These are phyloP conservation scores for Botrytis squamosa DNA, from an alignment of 2,329 filamentous ascomycete species.

Conservation along the genomic window DNA sequence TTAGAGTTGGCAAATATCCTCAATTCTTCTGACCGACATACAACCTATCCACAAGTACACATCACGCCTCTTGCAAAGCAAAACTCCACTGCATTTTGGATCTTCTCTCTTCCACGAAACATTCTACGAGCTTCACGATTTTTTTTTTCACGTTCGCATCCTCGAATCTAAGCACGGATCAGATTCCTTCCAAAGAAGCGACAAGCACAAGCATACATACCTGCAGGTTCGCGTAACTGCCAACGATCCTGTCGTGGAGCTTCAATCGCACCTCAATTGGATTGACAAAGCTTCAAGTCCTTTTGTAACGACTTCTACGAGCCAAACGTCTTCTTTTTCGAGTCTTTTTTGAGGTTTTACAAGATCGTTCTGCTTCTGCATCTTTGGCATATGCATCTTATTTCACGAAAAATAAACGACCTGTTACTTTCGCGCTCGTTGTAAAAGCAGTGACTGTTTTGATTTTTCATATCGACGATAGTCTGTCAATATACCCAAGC, in stretches of 20 bases:
- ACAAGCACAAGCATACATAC: constrained; percentile 40
- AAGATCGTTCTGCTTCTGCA: constrained; percentile 30
- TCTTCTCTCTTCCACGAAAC: constrained; percentile 19
- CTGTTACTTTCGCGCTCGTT: constrained; percentile 29
- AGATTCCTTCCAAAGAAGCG: constrained; percentile 34
- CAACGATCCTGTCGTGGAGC: constrained; percentile 37
- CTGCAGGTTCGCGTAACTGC: constrained; percentile 40
- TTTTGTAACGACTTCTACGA: constrained; percentile 46
- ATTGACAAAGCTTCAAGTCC: constrained; percentile 35
- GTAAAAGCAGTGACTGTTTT: constrained; percentile 28
- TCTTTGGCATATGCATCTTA: constrained; percentile 33
- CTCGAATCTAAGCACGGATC: constrained; percentile 38
- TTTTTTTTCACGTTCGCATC: constrained; percentile 31
- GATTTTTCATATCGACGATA: constrained; percentile 18
- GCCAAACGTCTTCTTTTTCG: constrained; percentile 42
- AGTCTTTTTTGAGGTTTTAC: constrained; percentile 36
- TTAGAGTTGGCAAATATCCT: constrained; percentile 39
- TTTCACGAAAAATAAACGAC: constrained; percentile 36
- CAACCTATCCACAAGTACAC: constrained; percentile 24
- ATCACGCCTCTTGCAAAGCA: constrained; percentile 22
- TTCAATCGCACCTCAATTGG: constrained; percentile 40
- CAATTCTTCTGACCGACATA: constrained; percentile 31
- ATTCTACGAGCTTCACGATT: constrained; percentile 35
- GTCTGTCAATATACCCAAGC: constrained; percentile 25
- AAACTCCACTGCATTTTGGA: constrained; percentile 13